These are phyloP conservation scores for Trichoderma guizhouense DNA, from an alignment of 2,329 filamentous ascomycete species.

Conservation along the genomic window DNA sequence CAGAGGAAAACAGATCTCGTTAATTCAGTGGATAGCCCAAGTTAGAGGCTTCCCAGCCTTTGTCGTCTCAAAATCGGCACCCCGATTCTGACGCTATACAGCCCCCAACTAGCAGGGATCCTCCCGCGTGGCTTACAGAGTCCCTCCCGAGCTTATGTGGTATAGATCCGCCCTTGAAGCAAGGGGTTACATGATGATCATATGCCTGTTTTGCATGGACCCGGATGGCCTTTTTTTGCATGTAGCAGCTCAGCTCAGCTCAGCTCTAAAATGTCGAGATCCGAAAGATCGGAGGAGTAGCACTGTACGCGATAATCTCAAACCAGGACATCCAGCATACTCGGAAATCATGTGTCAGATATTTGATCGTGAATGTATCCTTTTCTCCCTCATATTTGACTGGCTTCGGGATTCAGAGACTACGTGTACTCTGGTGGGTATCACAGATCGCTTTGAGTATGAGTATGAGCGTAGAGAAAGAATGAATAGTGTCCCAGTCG, in stretches of 20 bases:
- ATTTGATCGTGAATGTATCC: neutral
- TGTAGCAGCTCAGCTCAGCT: neutral
- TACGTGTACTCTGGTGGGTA: neutral
- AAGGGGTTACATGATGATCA: neutral
- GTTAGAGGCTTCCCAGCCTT: neutral
- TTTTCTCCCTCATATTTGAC: neutral
- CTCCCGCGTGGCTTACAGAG: neutral
- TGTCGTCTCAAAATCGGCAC: neutral
- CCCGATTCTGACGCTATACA: constrained; percentile 11
- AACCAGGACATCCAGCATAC: neutral
- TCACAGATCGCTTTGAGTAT: neutral
- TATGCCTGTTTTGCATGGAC: neutral
- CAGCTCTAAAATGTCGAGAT: too few relatives aligned
- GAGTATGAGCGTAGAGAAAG: neutral
- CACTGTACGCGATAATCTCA: neutral
- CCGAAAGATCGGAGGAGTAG: neutral
- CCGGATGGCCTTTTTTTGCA: neutral
- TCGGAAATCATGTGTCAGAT: too few relatives aligned
- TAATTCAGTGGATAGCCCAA: neutral
- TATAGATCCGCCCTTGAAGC: neutral
- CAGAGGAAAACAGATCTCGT: neutral
- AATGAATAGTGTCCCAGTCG: neutral
- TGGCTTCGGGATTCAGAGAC: neutral
- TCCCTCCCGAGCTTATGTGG: neutral
- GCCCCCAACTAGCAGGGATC: neutral